Percentiles rank a stretch among this genome's conserved stretches.
Evolutionary conservation across 768 basidiomycete species (phyloP).

Genomic region (Panus rudis): DNA sequence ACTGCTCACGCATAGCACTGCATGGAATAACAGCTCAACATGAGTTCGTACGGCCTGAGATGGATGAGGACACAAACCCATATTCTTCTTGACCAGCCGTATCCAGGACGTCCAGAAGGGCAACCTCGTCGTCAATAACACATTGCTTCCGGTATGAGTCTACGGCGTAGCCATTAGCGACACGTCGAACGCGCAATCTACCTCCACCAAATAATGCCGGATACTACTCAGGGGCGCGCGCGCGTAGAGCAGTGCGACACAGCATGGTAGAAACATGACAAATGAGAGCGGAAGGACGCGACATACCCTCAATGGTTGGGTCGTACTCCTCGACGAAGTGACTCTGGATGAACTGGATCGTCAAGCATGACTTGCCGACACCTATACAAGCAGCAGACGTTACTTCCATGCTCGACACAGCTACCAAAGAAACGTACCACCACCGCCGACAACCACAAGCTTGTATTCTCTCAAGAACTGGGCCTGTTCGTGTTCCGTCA

Average conservation of each 20-base stretch:
- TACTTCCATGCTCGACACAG: background rate
- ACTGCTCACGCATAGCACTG: slow-evolving; percentile 98
- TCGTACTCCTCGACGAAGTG: slow-evolving; percentile 92
- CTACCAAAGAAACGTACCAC: slow-evolving; percentile 50
- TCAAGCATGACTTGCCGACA: slow-evolving; percentile 86
- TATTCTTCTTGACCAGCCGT: slow-evolving; percentile 99
- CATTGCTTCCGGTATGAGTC: slow-evolving; percentile 98
- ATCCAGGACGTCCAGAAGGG: slow-evolving; percentile 91
- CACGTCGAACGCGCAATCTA: too few species aligned
- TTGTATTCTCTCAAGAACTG: slow-evolving; percentile 96
- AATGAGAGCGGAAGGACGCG: slow-evolving; percentile 2
- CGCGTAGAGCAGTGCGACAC: background rate
- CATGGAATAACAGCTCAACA: slow-evolving; percentile 3
- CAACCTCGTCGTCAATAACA: slow-evolving; percentile 98
- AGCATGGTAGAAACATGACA: background rate
- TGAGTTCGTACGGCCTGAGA: slow-evolving; percentile 1
- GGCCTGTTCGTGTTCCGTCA: slow-evolving; percentile 46
- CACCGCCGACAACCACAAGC: slow-evolving; percentile 96
- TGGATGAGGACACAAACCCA: slow-evolving; percentile 50
- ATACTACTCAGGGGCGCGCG: background rate
- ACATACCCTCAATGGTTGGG: slow-evolving; percentile 86
- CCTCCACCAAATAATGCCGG: background rate
- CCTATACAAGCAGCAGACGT: too few species aligned
- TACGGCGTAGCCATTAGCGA: too few species aligned
- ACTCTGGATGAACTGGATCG: slow-evolving; percentile 97